phyloP scores from a whole-genome alignment of 495 filamentous ascomycete genomes.

The Parathielavia appendiculata region DNA sequence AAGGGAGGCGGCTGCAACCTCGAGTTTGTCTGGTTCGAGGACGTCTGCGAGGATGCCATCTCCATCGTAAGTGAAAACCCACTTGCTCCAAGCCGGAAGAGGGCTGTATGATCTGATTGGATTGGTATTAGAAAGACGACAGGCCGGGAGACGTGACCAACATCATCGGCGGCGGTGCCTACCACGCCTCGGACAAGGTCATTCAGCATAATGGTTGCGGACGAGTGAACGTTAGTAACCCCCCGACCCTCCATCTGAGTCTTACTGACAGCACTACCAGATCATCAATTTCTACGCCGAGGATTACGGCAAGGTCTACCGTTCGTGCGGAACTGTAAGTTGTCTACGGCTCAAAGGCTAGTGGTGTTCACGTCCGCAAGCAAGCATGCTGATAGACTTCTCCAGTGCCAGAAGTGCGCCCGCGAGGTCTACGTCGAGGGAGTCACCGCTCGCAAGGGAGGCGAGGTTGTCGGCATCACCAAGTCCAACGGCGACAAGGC shows the following conservation, averaged over 20 bases:
- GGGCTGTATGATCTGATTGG: not conserved
- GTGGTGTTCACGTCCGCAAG: not conserved
- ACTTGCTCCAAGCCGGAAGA: not conserved
- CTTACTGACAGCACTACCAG: not conserved
- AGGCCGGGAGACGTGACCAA: not conserved
- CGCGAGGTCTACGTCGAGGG: not conserved
- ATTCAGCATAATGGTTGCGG: not conserved
- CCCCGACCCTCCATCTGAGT: not conserved
- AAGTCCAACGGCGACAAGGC: constrained; percentile 1
- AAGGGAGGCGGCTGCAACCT: not conserved
- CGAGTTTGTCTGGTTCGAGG: not conserved
- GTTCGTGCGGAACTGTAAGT: not conserved
- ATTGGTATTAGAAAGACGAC: not conserved
- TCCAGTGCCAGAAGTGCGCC: not conserved
- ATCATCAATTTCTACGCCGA: constrained; percentile 1
- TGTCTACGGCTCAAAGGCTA: not conserved
- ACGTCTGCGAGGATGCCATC: constrained; percentile 1
- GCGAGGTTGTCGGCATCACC: constrained; percentile 1
- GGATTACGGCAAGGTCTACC: not conserved
- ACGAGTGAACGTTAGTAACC: not conserved
- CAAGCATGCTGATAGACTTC: not conserved
- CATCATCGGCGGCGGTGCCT: constrained; percentile 1
- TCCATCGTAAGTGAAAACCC: not conserved
- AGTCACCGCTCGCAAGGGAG: not conserved
- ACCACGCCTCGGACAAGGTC: constrained; percentile 1